Percentiles rank a stretch among this genome's conserved stretches.
These are phyloP conservation scores for Beta vulgaris DNA, from an alignment of 148 eudicot genomes.

Conservation along the genomic window DNA sequence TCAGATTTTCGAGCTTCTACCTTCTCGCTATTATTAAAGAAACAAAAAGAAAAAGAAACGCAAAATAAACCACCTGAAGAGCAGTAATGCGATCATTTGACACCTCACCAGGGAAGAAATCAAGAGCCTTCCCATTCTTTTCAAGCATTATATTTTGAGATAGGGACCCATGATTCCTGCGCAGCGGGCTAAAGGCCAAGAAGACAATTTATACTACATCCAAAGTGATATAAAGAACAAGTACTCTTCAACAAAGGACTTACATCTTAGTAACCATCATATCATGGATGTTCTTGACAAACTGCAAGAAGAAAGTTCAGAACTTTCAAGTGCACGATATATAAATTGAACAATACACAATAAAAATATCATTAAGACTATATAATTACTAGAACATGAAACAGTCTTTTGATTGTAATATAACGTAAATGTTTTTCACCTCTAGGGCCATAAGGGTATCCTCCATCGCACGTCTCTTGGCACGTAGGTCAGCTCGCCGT, in stretches of 20 bases:
- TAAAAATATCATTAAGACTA: not conserved
- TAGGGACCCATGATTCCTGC: conserved; percentile 40
- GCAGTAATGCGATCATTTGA: conserved; percentile 75
- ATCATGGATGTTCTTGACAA: conserved; percentile 75
- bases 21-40: not conserved
- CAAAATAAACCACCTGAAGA: conserved; percentile 50
- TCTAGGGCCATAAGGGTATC: conserved; percentile 94
- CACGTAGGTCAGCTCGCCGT: conserved; percentile 76
- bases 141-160: conserved; percentile 62
- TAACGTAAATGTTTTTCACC: conserved; percentile 34
- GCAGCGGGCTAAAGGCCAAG: conserved; percentile 32
- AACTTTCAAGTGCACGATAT: not conserved
- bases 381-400: not conserved
- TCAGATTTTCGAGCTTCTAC: not conserved
- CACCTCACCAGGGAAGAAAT: conserved; percentile 67
- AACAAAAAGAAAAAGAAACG: not conserved
- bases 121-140: conserved; percentile 81
- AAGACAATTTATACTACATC: conserved; percentile 12
- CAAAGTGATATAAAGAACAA: conserved; percentile 11
- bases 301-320: conserved; percentile 45
- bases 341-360: not conserved
- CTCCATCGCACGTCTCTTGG: conserved; percentile 89
- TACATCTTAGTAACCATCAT: conserved; percentile 81
- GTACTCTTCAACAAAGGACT: conserved; percentile 33
- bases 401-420: not conserved